Percentiles rank a stretch among this genome's conserved stretches.
phyloP scores from a whole-genome alignment of 805 yeast species.

The Zygosaccharomyces siamensis region DNA sequence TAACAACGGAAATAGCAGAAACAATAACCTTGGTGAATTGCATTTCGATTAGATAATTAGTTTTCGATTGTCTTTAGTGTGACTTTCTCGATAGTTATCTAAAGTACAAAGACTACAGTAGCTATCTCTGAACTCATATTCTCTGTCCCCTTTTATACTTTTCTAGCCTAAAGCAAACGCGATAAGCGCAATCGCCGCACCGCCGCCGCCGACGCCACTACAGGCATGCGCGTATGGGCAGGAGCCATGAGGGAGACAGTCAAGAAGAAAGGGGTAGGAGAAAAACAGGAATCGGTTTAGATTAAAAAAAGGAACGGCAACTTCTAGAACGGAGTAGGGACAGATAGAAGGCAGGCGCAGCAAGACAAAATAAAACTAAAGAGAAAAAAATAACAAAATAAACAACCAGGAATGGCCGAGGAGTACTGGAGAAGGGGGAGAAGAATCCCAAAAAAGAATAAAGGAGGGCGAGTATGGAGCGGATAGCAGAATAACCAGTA shows the following conservation, averaged over 20 bases:
- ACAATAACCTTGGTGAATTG: slow-evolving; percentile 24
- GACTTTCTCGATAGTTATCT: neutral
- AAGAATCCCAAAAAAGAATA: neutral
- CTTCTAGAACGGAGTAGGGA: neutral
- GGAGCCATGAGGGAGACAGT: neutral
- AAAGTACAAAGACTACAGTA: too few relatives aligned
- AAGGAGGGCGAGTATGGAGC: neutral
- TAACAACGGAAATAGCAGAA: slow-evolving; percentile 19
- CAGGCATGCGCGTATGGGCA: neutral
- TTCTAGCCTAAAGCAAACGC: neutral
- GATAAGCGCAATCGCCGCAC: neutral
- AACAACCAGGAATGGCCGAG: neutral
- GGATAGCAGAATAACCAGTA: neutral
- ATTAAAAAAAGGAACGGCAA: neutral
- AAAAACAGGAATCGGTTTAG: neutral
- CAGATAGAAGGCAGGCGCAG: neutral
- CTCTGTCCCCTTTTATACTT: neutral
- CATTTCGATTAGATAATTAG: slow-evolving; percentile 13
- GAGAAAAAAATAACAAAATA: too few relatives aligned
- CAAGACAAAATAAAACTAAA: neutral
- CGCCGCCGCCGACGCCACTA: neutral
- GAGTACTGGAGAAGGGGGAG: neutral
- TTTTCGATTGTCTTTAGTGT: neutral
- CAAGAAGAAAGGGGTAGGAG: neutral
- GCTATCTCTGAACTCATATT: neutral